A percentile compares a stretch with the other conserved stretches of the same genome.
phyloP scores from a whole-genome alignment of 2,329 filamentous ascomycete genomes.

The Coniochaeta sp. region DNA sequence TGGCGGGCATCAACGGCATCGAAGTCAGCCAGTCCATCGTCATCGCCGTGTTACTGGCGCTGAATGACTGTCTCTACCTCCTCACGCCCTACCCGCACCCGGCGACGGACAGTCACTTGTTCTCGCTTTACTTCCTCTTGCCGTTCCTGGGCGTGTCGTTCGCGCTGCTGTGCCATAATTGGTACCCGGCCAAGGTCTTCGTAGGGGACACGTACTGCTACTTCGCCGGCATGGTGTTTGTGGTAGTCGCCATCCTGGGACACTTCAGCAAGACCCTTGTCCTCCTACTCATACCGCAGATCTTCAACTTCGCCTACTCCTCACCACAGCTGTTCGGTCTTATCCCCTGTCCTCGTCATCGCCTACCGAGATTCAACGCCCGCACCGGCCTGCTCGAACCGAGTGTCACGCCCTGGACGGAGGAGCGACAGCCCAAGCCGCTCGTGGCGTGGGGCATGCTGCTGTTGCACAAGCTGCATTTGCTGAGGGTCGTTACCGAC shows the following conservation, averaged over 20 bases:
- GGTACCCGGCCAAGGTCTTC: conserved; percentile 92
- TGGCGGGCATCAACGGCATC: conserved; percentile 98
- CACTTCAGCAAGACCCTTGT: conserved; percentile 97
- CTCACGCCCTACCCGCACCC: conserved; percentile 80
- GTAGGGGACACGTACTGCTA: conserved; percentile 99
- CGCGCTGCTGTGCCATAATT: conserved; percentile 85
- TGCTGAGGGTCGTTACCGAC: conserved; percentile 64
- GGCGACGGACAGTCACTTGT: conserved; percentile 89
- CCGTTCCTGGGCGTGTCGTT: conserved; percentile 90
- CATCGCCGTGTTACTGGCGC: conserved; percentile 72
- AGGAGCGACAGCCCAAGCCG: conserved; percentile 59
- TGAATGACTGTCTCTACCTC: conserved; percentile 88
- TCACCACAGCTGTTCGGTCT: conserved; percentile 84
- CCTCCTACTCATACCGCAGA: conserved; percentile 84
- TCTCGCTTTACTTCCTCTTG: conserved; percentile 89
- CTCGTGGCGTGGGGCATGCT: conserved; percentile 58
- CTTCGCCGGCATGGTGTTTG: conserved; percentile 98
- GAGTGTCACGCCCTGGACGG: conserved; percentile 69
- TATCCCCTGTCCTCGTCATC: conserved; percentile 86
- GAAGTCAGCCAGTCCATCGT: conserved; percentile 93
- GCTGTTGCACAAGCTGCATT: conserved; percentile 58
- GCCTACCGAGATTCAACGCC: conserved; percentile 82
- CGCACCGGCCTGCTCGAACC: conserved; percentile 80
- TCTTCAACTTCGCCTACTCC: conserved; percentile 95
- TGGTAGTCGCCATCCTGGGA: conserved; percentile 90